These are phyloP conservation scores for Papiliotrema fonsecae DNA, from an alignment of 1,284 basidiomycete genomes.

Conservation along the genomic window DNA sequence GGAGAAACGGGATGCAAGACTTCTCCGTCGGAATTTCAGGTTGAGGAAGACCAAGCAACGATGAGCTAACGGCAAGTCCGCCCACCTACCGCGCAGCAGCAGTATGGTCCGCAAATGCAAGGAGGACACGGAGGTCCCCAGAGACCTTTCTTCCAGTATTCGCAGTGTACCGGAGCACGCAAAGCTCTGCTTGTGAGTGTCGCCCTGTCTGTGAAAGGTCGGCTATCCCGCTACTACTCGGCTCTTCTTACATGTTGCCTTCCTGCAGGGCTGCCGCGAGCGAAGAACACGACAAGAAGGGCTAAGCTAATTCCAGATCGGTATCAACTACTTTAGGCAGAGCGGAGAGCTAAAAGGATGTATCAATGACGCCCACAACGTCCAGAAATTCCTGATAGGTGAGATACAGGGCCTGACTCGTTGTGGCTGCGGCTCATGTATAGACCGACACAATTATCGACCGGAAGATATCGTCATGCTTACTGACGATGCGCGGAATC, in stretches of 20 bases:
- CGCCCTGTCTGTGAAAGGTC: background rate
- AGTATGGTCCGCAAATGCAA: slow-evolving; percentile 63
- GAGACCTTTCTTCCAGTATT: slow-evolving; percentile 71
- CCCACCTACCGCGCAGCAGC: slow-evolving; percentile 48
- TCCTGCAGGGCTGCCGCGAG: too few relatives aligned
- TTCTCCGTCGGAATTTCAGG: background rate
- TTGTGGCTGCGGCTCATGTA: background rate
- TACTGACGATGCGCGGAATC: slow-evolving; percentile 66
- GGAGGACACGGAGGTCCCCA: slow-evolving; percentile 53
- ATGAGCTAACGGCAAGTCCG: background rate
- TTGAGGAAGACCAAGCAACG: background rate
- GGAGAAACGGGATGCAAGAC: background rate
- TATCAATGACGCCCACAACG: slow-evolving; percentile 80
- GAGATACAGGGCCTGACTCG: slow-evolving; percentile 25
- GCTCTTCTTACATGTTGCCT: background rate
- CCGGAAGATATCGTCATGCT: slow-evolving; percentile 79
- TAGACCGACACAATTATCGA: slow-evolving; percentile 65
- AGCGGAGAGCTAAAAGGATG: slow-evolving; percentile 66
- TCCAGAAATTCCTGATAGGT: slow-evolving; percentile 68
- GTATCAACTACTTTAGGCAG: slow-evolving; percentile 70
- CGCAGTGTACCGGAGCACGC: slow-evolving; percentile 57
- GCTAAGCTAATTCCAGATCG: slow-evolving; percentile 28
- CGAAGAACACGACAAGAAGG: too few relatives aligned
- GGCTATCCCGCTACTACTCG: too few relatives aligned
- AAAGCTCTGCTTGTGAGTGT: slow-evolving; percentile 35